These are phyloP conservation scores for Lagerstroemia speciosa DNA, from an alignment of 345 rosid genomes.

Conservation along the genomic window DNA sequence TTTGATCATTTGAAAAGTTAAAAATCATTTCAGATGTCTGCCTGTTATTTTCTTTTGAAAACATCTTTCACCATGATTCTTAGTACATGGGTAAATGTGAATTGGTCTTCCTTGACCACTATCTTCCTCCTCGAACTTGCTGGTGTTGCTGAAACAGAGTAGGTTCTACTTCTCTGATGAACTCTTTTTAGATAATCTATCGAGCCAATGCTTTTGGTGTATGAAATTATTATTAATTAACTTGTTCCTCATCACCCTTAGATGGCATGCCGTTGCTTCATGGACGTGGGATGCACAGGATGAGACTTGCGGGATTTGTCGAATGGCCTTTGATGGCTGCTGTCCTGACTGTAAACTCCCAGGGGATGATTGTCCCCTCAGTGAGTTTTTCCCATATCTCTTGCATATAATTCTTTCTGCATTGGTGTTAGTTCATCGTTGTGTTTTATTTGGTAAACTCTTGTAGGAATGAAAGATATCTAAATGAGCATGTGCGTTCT, in stretches of 20 bases:
- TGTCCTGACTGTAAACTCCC: constrained; percentile 90
- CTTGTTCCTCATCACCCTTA: constrained; percentile 10
- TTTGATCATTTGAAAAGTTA: background rate
- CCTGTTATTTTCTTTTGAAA: background rate
- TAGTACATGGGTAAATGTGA: background rate
- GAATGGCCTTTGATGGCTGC: constrained; percentile 96
- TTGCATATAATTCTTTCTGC: no score
- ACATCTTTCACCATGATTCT: background rate
- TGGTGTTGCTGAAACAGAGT: background rate
- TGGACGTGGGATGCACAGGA: constrained; percentile 99
- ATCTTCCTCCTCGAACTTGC: background rate
- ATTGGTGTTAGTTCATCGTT: no score
- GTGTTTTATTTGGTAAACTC: no score
- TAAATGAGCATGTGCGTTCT: no score
- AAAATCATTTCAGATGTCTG: background rate
- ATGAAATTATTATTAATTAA: background rate
- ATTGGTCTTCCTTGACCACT: constrained; percentile 9
- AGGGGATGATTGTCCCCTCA: constrained; percentile 87
- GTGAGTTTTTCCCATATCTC: constrained; percentile 26
- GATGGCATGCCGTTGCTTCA: constrained; percentile 96
- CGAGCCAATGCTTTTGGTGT: background rate
- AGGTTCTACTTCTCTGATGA: background rate
- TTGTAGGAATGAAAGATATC: no score
- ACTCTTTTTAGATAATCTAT: background rate
- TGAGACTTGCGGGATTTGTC: constrained; percentile 92